Evolutionary conservation across 768 basidiomycete species (phyloP).

Genomic region (Leccinum longicurvipes): DNA sequence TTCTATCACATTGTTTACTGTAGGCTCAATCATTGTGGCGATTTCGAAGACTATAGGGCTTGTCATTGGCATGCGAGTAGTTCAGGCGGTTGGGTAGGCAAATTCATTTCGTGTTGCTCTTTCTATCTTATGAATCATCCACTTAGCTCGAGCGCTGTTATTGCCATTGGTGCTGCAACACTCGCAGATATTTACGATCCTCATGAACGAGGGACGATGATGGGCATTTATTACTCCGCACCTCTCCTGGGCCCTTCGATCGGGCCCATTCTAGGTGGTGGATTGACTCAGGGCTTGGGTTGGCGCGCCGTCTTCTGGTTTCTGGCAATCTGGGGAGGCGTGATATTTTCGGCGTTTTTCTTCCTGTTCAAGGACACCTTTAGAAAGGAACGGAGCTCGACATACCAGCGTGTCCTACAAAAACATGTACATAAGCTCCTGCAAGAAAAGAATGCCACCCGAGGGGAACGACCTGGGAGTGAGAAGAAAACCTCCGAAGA

Average conservation of each 20-base stretch:
- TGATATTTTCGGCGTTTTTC: slow-evolving; percentile 55
- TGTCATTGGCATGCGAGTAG: slow-evolving; percentile 63
- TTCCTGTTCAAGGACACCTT: slow-evolving; percentile 83
- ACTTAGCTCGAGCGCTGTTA: slow-evolving; percentile 59
- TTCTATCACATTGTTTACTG: slow-evolving; percentile 49
- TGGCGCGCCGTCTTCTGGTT: slow-evolving; percentile 92
- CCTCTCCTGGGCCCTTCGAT: slow-evolving; percentile 71
- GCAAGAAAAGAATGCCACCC: slow-evolving; percentile 13
- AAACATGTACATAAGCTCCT: slow-evolving; percentile 29
- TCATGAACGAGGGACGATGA: slow-evolving; percentile 68
- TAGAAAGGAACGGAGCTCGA: slow-evolving; percentile 74
- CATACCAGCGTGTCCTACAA: slow-evolving; percentile 68
- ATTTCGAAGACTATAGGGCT: slow-evolving; percentile 51
- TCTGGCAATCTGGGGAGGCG: slow-evolving; percentile 59
- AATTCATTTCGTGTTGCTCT: not conserved
- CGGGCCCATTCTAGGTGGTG: slow-evolving; percentile 71
- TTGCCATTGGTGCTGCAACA: slow-evolving; percentile 68
- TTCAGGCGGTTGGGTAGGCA: slow-evolving; percentile 64
- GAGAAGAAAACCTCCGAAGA: slow-evolving; percentile 7
- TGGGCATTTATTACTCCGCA: slow-evolving; percentile 80
- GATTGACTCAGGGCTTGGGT: slow-evolving; percentile 57
- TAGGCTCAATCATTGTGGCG: slow-evolving; percentile 59
- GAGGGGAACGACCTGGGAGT: slow-evolving; percentile 6
- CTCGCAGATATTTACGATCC: slow-evolving; percentile 80
- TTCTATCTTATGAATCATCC: not conserved